Percentiles rank a stretch among this genome's conserved stretches.
Evolutionary conservation across 2,329 filamentous ascomycete genomes (phyloP).

Genomic region (Ophiostoma australiae): DNA sequence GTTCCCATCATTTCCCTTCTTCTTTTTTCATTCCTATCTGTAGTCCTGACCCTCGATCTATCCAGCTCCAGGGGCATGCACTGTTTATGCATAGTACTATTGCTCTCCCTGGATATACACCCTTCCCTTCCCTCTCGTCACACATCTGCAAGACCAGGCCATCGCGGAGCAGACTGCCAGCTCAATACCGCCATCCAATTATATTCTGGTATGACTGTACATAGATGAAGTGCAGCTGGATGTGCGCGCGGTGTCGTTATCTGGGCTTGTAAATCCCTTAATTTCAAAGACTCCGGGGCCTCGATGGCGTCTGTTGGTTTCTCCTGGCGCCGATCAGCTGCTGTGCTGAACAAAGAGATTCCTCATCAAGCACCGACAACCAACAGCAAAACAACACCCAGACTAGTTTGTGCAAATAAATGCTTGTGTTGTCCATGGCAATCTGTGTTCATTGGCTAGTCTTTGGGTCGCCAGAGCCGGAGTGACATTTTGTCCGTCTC

Average conservation of each 20-base stretch:
- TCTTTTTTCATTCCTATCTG: background rate
- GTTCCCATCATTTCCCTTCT: background rate
- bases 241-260: background rate
- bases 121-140: no score
- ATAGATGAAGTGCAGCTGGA: background rate
- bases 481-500: background rate
- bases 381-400: background rate
- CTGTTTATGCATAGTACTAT: background rate
- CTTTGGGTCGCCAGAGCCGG: background rate
- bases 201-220: background rate
- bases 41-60: background rate
- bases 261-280: background rate
- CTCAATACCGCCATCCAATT: no score
- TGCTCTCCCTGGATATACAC: background rate
- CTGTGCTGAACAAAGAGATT: background rate
- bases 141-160: background rate
- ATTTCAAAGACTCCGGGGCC: background rate
- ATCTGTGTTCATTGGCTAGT: background rate
- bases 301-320: background rate
- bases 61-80: background rate
- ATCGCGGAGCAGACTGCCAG: background rate
- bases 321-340: background rate
- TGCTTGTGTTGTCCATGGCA: background rate
- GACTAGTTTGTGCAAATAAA: no score
- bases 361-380: background rate